Percentiles rank a stretch among this genome's conserved stretches.
phyloP scores from a whole-genome alignment of 2,329 filamentous ascomycete genomes.

The Allantophomopsis cytisporea region DNA sequence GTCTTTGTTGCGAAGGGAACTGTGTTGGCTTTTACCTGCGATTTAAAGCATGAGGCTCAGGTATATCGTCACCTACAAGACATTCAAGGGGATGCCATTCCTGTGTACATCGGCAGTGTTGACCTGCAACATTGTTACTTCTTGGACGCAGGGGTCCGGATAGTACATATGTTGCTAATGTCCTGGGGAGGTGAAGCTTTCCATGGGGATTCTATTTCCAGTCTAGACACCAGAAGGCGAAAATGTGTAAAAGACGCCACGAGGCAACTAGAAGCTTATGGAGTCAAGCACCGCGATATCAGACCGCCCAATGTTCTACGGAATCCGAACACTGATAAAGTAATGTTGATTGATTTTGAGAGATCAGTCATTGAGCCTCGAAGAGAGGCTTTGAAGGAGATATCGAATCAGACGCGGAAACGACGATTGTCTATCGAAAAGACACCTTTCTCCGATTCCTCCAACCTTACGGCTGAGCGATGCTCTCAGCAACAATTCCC shows the following conservation, averaged over 20 bases:
- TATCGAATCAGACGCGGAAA: slow-evolving; percentile 1
- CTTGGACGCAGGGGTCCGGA: slow-evolving; percentile 1
- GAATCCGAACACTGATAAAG: slow-evolving; percentile 7
- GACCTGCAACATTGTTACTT: neutral
- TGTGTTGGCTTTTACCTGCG: slow-evolving; percentile 15
- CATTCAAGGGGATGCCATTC: slow-evolving; percentile 21
- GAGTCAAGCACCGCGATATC: slow-evolving; percentile 9
- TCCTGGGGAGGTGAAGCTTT: slow-evolving; percentile 11
- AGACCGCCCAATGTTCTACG: slow-evolving; percentile 10
- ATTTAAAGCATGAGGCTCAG: slow-evolving; percentile 21
- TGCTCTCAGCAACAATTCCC: too few relatives aligned
- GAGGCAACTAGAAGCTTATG: slow-evolving; percentile 2
- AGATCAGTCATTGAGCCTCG: slow-evolving; percentile 7
- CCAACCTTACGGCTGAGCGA: too few relatives aligned
- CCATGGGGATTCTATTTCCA: slow-evolving; percentile 5
- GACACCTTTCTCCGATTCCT: neutral
- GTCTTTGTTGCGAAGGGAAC: slow-evolving; percentile 28
- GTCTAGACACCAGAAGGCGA: slow-evolving; percentile 6
- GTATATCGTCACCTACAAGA: slow-evolving; percentile 21
- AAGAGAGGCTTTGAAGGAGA: slow-evolving; percentile 3
- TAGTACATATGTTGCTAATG: slow-evolving; percentile 10
- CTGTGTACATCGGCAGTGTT: slow-evolving; percentile 15
- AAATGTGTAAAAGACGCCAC: slow-evolving; percentile 7
- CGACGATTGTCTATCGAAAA: neutral
- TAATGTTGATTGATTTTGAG: slow-evolving; percentile 11